Conservation (phyloP, 106 monocot species). For the Dioscorea alata region DNA sequence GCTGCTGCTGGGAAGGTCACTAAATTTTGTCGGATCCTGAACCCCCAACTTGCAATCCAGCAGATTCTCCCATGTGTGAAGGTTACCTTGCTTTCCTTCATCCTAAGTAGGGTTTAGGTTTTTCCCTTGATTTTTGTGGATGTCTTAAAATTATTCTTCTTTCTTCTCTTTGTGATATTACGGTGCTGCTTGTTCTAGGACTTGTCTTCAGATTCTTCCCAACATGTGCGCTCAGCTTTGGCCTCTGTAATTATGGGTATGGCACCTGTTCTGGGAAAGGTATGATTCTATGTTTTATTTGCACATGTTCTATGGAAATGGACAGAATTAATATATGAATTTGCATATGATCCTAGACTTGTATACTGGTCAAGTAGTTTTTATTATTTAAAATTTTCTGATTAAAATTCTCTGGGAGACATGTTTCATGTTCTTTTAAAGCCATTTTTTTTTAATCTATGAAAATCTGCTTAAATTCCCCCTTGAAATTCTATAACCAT, state of each 20-base stretch:
- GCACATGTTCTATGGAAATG: no score
- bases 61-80: conserved; percentile 76
- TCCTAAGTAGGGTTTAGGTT: neutral
- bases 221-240: conserved; percentile 71
- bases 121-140: neutral
- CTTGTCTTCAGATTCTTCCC: conserved; percentile 72
- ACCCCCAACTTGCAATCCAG: conserved; percentile 54
- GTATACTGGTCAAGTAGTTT: no score
- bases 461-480: no score
- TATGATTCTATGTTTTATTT: conserved; percentile 3
- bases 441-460: no score
- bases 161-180: neutral
- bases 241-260: conserved; percentile 79
- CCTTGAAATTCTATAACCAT: no score
- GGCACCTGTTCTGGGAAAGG: conserved; percentile 71
- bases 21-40: conserved; percentile 66
- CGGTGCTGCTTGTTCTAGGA: conserved; percentile 27
- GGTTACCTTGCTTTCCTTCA: conserved; percentile 17
- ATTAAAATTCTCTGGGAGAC: no score
- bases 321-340: no score
- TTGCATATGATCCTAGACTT: no score
- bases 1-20: conserved; percentile 74
- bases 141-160: neutral
- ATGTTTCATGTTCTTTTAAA: no score
- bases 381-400: no score